A percentile compares a stretch with the other conserved stretches of the same genome.
phyloP scores from a whole-genome alignment of 768 basidiomycete genomes.

The Fistulinella prunicolor region DNA sequence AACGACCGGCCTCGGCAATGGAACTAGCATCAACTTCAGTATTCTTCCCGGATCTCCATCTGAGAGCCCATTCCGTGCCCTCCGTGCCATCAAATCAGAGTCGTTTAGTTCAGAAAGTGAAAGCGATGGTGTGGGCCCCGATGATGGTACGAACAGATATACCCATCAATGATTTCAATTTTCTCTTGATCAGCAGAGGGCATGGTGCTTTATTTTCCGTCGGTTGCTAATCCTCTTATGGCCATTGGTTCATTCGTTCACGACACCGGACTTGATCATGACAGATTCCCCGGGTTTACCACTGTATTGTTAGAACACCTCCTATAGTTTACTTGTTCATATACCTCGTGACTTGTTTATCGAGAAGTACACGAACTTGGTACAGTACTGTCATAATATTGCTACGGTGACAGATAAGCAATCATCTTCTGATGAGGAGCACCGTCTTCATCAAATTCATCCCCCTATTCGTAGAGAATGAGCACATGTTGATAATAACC shows the following conservation, averaged over 20 bases:
- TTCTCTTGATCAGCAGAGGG: conserved; percentile 11
- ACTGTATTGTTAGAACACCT: conserved; percentile 42
- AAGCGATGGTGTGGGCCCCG: conserved; percentile 59
- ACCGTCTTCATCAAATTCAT: conserved; percentile 78
- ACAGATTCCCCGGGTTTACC: conserved; percentile 33
- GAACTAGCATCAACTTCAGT: conserved; percentile 79
- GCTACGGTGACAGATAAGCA: conserved; percentile 45
- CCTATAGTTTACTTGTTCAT: conserved; percentile 33
- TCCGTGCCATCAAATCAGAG: conserved; percentile 52
- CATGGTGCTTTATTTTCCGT: conserved; percentile 17
- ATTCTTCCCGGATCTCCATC: conserved; percentile 69
- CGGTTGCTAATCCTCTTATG: conserved; percentile 35
- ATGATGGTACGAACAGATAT: conserved; percentile 43
- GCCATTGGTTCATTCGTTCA: conserved; percentile 17
- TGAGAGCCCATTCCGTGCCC: conserved; percentile 39
- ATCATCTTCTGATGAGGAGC: conserved; percentile 87
- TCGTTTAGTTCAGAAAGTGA: conserved; percentile 67
- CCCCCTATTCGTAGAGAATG: conserved; percentile 46
- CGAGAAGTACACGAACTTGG: conserved; percentile 20
- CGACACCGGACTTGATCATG: conserved; percentile 32
- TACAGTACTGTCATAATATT: conserved; percentile 26
- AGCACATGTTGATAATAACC: conserved; percentile 21
- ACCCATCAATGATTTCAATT: conserved; percentile 32
- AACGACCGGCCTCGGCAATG: conserved; percentile 57
- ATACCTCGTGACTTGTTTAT: conserved; percentile 21